A percentile compares a stretch with the other conserved stretches of the same genome.
Evolutionary conservation across 148 eudicot genomes (phyloP).

Genomic region (Rhododendron vialii): DNA sequence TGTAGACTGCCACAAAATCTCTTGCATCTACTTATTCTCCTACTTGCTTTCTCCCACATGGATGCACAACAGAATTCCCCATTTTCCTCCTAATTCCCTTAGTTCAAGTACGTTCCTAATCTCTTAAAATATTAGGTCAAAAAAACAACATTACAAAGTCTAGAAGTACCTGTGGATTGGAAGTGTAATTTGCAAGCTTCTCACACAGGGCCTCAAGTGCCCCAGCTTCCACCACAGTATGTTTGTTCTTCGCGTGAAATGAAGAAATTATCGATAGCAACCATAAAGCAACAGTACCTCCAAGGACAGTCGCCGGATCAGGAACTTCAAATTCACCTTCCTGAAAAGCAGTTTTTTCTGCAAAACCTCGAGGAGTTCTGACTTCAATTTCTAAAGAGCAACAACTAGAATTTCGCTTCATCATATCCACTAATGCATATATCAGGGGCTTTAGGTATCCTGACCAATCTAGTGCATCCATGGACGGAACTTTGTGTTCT

Average conservation of each 20-base stretch:
- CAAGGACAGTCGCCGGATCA: constrained; percentile 69
- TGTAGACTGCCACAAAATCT: constrained; percentile 3
- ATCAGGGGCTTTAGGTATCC: constrained; percentile 54
- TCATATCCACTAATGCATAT: constrained; percentile 49
- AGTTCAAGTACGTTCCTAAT: not conserved
- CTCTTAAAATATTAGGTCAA: not conserved
- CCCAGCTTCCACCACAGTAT: constrained; percentile 67
- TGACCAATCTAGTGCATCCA: constrained; percentile 51
- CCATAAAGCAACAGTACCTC: constrained; percentile 76
- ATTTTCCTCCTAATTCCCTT: not conserved
- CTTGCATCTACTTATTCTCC: not conserved
- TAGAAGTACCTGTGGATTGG: constrained; percentile 51
- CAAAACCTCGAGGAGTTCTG: constrained; percentile 48
- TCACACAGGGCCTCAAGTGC: constrained; percentile 65
- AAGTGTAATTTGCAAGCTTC: constrained; percentile 53
- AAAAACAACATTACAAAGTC: constrained; percentile 4
- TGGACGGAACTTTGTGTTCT: constrained; percentile 42
- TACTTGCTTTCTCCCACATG: not conserved
- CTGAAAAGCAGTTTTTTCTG: constrained; percentile 45
- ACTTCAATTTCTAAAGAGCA: constrained; percentile 52
- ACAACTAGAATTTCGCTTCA: constrained; percentile 42
- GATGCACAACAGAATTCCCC: not conserved
- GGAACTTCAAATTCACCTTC: constrained; percentile 51
- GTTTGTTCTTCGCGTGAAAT: constrained; percentile 41
- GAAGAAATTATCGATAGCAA: constrained; percentile 70